Evolutionary conservation across 768 basidiomycete genomes (phyloP).

Genomic region (Cystobasidium onofrii): DNA sequence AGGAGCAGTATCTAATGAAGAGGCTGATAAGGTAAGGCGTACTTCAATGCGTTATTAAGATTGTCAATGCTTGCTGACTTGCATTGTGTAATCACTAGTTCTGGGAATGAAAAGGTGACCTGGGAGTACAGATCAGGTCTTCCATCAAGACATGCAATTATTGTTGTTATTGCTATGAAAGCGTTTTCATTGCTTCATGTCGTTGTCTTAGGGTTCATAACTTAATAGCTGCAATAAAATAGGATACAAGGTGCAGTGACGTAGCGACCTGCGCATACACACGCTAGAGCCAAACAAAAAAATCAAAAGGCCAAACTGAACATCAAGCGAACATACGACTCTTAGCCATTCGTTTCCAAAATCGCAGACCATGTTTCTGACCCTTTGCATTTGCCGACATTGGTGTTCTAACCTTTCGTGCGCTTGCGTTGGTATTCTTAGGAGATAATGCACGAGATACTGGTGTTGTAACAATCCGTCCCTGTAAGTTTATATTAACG

Average conservation of each 20-base stretch:
- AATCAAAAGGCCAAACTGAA: not conserved
- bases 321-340: slow-evolving; percentile 6
- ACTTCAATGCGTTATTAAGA: not conserved
- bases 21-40: slow-evolving; percentile 6
- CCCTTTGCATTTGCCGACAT: not conserved
- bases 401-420: not conserved
- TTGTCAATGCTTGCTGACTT: not conserved
- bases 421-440: not conserved
- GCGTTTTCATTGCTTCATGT: no score
- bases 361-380: not conserved
- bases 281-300: no score
- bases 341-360: slow-evolving; percentile 9
- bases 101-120: not conserved
- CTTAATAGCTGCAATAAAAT: not conserved
- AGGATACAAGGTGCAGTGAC: not conserved
- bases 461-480: not conserved
- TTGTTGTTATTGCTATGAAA: no score
- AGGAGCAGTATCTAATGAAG: not conserved
- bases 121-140: no score
- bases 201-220: no score
- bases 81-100: not conserved
- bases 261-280: not conserved
- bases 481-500: not conserved
- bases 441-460: not conserved
- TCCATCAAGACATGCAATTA: no score